Base-by-base conservation (phyloP, 805 yeast species). In the Lipomyces orientalis region DNA sequence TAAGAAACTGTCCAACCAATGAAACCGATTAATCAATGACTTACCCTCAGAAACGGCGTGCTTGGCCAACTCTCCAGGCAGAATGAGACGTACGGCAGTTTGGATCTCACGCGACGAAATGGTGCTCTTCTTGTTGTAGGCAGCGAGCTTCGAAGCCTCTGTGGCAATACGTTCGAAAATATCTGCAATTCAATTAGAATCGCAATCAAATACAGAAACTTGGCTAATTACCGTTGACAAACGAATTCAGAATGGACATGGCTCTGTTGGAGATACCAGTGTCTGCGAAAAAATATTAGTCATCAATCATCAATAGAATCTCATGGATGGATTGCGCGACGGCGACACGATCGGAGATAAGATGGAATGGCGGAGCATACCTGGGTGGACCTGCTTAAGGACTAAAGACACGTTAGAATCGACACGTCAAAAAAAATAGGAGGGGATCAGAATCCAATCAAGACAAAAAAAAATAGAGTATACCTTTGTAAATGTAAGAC, bases 181-280 rank as follows among this genome's bases (percentile, higher is more conserved):
- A 84, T 94, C 71, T 64, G 34, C 8, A 31, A 10, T 10, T 8
- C 12, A 25, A 62, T 19, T 33, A 49, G 19, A 51, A 14, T 33
- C 29, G 12, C 16, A 31, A 37, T 43, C 12, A 7, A 37, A 8
- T 9, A 1, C 14, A 14, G 35, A 9, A 29, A 62, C 7, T 6
- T 8, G 1, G 34, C 5, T 35, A 35, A 66, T 10, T 64, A 64
- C 67, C 98, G 85, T 93, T 93, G 76, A 94, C 98, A 77, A 94
- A 94, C 56, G 98, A 94, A 90, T 94, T 94, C 94, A 94, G 89
- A 82, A 94, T 94, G 74, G 97, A 92, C 97, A 94, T 94, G 74
- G 98, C 97, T 82, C 92, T 91, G 85, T 93, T 97, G 77, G 98
- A 93, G 81, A 94, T 94, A 91, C 98, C 98, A 73, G 98, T 94